Evolutionary conservation across 1,284 basidiomycete species (phyloP), one percentile per base, ranked within the genome.

Genomic region (Ustilago cynodontis): DNA sequence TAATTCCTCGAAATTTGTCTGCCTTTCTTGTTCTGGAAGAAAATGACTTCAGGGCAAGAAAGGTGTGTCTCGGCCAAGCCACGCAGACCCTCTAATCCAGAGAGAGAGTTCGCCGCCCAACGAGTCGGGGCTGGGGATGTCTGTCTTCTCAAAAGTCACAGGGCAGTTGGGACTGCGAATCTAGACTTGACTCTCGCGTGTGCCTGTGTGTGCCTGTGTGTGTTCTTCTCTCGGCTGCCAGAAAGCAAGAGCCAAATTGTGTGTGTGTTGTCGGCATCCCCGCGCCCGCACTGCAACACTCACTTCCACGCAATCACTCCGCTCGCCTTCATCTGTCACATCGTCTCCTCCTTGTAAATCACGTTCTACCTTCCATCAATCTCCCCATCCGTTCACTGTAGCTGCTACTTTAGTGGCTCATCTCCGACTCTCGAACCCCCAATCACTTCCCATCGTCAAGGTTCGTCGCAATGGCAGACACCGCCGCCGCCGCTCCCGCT

Each of bases 381-480:
- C 41, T 20, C 20, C n/a, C n/a, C 16, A 43, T 43, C 41, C 11
- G n/a, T n/a, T n/a, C n/a, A n/a, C 41, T 43, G 41, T 43, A 11
- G 37, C 7, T 18, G 14, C n/a, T 20, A 43, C 20, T 43, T 43
- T 7, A 43, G 41, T 43, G 41, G 20, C 31, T 33, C 31, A 33
- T 33, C 11, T 28, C 41, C 58, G 35, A 11, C 33, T 20, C 49
- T 13, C 28, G 20, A 37, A 24, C 31, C 22, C 22, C 45, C 24
- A 16, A 39, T 49, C 57, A 18, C 24, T 22, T n/a, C 29, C 20
- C 37, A 13, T 47, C 54, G 49, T 58, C 26, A 26, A 26, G 57
- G 57, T 61, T 65, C 51, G 47, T 58, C 60, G 43, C 33, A 65
- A 77, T 77, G 74, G 70, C 70, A 35, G 70, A 72, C 63, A 69